Evolutionary conservation across 2,329 filamentous ascomycete species (phyloP).

Genomic region (Exophiala alcalophila): DNA sequence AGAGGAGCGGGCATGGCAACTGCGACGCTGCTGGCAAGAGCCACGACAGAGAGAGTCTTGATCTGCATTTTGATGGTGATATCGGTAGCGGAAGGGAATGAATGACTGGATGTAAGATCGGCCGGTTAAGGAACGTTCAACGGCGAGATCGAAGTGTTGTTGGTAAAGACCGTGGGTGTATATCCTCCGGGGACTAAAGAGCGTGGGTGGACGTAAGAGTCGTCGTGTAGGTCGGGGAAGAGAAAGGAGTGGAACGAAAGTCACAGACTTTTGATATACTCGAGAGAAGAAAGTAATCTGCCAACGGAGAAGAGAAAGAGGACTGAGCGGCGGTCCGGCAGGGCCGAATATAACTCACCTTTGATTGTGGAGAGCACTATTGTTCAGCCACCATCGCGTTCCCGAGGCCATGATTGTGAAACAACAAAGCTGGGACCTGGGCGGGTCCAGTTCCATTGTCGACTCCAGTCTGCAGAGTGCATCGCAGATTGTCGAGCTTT

Average conservation of each 20-base stretch:
- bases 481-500: conserved; percentile 24
- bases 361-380: conserved; percentile 3
- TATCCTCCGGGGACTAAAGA: conserved; percentile 28
- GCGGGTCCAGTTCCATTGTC: conserved; percentile 16
- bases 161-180: conserved; percentile 16
- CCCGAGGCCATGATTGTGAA: conserved; percentile 17
- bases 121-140: conserved; percentile 9
- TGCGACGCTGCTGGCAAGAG: conserved; percentile 31
- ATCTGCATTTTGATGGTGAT: conserved; percentile 22
- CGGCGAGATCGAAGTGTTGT: not conserved
- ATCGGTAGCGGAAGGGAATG: too few relatives aligned
- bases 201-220: conserved; percentile 19
- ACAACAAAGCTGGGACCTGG: conserved; percentile 12
- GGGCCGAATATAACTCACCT: too few relatives aligned
- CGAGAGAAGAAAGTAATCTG: conserved; percentile 14
- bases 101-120: conserved; percentile 4
- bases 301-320: conserved; percentile 10
- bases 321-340: too few relatives aligned
- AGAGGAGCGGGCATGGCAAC: conserved; percentile 32
- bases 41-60: conserved; percentile 33
- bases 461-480: too few relatives aligned
- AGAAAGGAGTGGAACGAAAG: conserved; percentile 26
- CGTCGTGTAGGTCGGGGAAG: conserved; percentile 13
- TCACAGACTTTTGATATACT: conserved; percentile 26
- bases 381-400: conserved; percentile 9